These are phyloP conservation scores for Rheum nobile DNA, from an alignment of 148 eudicot species.

Conservation along the genomic window DNA sequence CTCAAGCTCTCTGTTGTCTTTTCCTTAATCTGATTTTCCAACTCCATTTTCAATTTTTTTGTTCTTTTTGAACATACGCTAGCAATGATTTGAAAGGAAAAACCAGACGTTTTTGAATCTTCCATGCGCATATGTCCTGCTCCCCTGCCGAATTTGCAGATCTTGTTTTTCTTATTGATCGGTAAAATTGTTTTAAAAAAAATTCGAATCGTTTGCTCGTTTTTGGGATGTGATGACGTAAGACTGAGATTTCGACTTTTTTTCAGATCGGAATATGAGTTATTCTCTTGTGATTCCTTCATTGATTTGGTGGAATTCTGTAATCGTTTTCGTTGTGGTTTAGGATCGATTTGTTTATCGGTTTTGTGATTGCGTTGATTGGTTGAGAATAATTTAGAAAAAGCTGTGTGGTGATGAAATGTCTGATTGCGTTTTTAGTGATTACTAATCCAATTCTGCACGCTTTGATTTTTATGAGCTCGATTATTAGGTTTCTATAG, in stretches of 20 bases:
- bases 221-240: not conserved
- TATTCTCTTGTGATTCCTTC: not conserved
- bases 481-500: not conserved
- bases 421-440: not conserved
- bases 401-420: not conserved
- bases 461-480: not conserved
- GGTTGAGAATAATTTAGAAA: not conserved
- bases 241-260: not conserved
- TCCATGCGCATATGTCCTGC: not conserved
- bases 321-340: not conserved
- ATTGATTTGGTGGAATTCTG: not conserved
- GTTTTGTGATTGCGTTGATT: not conserved
- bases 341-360: not conserved
- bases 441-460: not conserved
- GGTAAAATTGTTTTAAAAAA: not conserved
- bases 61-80: not conserved
- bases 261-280: slow-evolving; percentile 5
- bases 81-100: not conserved
- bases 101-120: not conserved
- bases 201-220: not conserved
- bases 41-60: not conserved
- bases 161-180: not conserved
- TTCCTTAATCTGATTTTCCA: not conserved
- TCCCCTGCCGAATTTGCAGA: not conserved
- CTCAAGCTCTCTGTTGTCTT: not conserved